Evolutionary conservation across 2,329 filamentous ascomycete genomes (phyloP), one percentile per base, ranked within the genome.

Genomic region (Cladosporium sp.): DNA sequence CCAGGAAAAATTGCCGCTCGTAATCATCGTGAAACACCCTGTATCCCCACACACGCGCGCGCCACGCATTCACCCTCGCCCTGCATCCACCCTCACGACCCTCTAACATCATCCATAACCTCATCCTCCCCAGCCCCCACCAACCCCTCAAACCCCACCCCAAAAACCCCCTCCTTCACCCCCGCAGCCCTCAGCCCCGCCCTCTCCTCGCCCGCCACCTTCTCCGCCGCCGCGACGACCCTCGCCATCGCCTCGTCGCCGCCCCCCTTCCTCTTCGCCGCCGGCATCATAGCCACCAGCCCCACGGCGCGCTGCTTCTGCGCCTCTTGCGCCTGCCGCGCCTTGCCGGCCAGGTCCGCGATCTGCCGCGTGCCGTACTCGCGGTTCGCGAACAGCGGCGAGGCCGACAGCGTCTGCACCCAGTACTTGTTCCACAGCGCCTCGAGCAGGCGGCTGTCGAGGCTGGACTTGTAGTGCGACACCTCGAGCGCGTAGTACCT

Each of bases 371-470:
- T 95, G 49, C 85, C 86, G 67, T 91, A 98, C 62, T 96, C 92
- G 58, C 91, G 87, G 66, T 95, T 97, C 52, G 89, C 90, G 63
- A 95, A 85, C 4, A 96, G 79, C 18, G 92, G 91, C 61, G 84
- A 93, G 63, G 95, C 89, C 32, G 89, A 95, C 16, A 98, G 80
- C 5, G 93, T 98, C 66, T 95, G 88, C 33, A 96, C 91, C 93
- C 90, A 95, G 77, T 98, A 98, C 72, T 97, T 97, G 76, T 96
- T 95, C 93, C 93, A 97, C 31, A 98, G 77, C 48, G 89, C 80
- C 65, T 95, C 89, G 4, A 98, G 77, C 19, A 98, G 78, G 62
- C 90, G 86, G 2, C 84, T 80, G 71, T 98, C 93, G 28, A 98
- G 84, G 0, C 87, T 86, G 58, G 88, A 93, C 74, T 97, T 97